These are phyloP conservation scores for Scheffersomyces segobiensis DNA, from an alignment of 1,139 yeast species.

Conservation along the genomic window DNA sequence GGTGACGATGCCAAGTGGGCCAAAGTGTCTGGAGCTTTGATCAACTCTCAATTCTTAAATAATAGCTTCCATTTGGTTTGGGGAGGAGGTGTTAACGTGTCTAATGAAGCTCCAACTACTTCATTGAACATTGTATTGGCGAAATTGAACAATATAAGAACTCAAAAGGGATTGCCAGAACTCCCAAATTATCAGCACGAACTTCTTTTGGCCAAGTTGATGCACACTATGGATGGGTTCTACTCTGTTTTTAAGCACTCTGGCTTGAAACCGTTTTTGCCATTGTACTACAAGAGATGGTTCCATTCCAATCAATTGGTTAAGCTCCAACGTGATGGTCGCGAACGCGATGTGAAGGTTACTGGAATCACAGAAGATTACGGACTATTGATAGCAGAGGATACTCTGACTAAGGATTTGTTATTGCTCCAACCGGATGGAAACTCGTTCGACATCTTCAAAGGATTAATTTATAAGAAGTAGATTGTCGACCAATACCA, in stretches of 20 bases:
- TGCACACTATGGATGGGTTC: conserved; percentile 65
- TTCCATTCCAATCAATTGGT: conserved; percentile 74
- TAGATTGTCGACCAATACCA: background rate
- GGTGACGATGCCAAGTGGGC: conserved; percentile 54
- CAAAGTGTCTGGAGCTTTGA: conserved; percentile 83
- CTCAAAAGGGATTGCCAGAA: conserved; percentile 33
- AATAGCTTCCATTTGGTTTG: conserved; percentile 63
- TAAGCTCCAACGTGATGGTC: conserved; percentile 48
- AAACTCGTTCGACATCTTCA: conserved; percentile 93
- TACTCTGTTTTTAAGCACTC: conserved; percentile 55
- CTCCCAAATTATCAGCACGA: conserved; percentile 63
- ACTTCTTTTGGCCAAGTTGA: conserved; percentile 64
- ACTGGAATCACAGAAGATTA: conserved; percentile 81
- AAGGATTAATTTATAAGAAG: conserved; percentile 81
- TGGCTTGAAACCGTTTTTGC: conserved; percentile 72
- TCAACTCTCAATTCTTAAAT: conserved; percentile 70
- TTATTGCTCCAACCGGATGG: conserved; percentile 94
- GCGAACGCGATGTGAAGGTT: conserved; percentile 53
- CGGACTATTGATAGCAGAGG: conserved; percentile 80
- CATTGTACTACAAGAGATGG: conserved; percentile 82
- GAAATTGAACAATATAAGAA: conserved; percentile 55
- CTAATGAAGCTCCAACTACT: conserved; percentile 88
- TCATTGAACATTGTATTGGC: conserved; percentile 73
- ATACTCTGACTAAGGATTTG: conserved; percentile 55
- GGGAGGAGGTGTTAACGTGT: conserved; percentile 87